Percentiles rank a stretch among this genome's conserved stretches.
Conservation (phyloP, 2,329 filamentous ascomycete genomes). For the Fusarium tanahbumbuense region DNA sequence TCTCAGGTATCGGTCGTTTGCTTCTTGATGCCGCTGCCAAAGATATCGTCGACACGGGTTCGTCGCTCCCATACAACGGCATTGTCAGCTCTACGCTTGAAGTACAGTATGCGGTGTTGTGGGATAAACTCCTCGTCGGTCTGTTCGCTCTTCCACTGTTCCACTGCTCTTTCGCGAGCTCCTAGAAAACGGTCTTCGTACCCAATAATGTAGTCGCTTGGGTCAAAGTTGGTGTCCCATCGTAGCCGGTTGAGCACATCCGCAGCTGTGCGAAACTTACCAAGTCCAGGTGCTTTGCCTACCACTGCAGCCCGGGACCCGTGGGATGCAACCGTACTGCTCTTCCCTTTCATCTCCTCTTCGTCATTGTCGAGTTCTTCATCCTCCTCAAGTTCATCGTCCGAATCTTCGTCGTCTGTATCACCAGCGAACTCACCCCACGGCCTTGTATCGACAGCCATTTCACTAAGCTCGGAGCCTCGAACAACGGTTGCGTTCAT, state of each 20-base stretch:
- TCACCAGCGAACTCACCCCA: constrained; percentile 56
- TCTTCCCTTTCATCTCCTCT: constrained; percentile 13
- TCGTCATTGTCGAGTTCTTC: constrained; percentile 43
- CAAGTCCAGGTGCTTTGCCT: constrained; percentile 48
- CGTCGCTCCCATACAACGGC: constrained; percentile 68
- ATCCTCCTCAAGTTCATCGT: constrained; percentile 57
- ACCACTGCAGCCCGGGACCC: constrained; percentile 31
- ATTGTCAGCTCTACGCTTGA: constrained; percentile 64
- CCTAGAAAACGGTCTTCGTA: constrained; percentile 72
- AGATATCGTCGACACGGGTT: constrained; percentile 65
- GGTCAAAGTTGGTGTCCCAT: constrained; percentile 67
- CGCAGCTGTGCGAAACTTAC: constrained; percentile 66
- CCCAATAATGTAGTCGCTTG: constrained; percentile 66
- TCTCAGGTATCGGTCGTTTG: constrained; percentile 8
- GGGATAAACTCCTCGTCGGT: constrained; percentile 76
- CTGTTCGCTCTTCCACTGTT: constrained; percentile 69
- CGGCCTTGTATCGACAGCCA: constrained; percentile 60
- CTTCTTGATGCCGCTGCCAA: constrained; percentile 62
- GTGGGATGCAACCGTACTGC: constrained; percentile 5
- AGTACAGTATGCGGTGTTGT: constrained; percentile 72
- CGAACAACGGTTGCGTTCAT: constrained; percentile 57
- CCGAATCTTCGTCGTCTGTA: constrained; percentile 54
- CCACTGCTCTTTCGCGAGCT: constrained; percentile 64
- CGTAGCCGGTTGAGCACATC: constrained; percentile 70
- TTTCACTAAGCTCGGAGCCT: constrained; percentile 53